phyloP scores from a whole-genome alignment of 768 basidiomycete species.

The Naganishia vaughanmartiniae region DNA sequence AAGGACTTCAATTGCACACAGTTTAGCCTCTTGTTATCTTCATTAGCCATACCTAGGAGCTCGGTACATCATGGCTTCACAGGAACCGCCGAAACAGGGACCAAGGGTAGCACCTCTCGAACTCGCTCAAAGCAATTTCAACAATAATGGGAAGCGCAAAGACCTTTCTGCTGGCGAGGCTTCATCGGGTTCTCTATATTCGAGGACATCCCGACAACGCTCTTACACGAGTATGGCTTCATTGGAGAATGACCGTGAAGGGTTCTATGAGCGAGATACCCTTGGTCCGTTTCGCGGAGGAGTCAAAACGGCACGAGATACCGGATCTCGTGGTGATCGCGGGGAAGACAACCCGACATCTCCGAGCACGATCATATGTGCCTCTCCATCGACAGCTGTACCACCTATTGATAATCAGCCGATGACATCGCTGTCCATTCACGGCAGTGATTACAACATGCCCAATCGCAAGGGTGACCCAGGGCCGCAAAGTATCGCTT shows the following conservation, averaged over 20 bases:
- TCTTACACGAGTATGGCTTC: conserved; percentile 20
- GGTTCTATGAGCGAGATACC: not conserved
- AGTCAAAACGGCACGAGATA: not conserved
- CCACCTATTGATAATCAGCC: not conserved
- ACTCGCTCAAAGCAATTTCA: not conserved
- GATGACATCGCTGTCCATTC: not conserved
- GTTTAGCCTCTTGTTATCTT: not conserved
- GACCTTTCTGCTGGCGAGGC: not conserved
- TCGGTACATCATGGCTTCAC: not conserved
- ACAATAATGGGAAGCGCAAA: not conserved
- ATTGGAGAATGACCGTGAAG: conserved; percentile 8
- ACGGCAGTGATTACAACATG: not conserved
- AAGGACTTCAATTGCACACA: not conserved
- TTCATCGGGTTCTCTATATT: not conserved
- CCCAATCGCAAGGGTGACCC: not conserved
- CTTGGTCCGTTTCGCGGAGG: not conserved
- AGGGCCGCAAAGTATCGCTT: conserved; percentile 2
- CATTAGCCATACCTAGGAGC: not conserved
- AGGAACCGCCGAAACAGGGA: not conserved
- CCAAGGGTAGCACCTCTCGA: not conserved
- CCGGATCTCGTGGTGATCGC: not conserved
- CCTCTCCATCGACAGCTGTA: not conserved
- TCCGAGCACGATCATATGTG: not conserved
- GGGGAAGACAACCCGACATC: not conserved
- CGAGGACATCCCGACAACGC: not conserved